A percentile compares a stretch with the other conserved stretches of the same genome.
phyloP scores from a whole-genome alignment of 495 filamentous ascomycete genomes.

The Rhizodiscina lignyota region DNA sequence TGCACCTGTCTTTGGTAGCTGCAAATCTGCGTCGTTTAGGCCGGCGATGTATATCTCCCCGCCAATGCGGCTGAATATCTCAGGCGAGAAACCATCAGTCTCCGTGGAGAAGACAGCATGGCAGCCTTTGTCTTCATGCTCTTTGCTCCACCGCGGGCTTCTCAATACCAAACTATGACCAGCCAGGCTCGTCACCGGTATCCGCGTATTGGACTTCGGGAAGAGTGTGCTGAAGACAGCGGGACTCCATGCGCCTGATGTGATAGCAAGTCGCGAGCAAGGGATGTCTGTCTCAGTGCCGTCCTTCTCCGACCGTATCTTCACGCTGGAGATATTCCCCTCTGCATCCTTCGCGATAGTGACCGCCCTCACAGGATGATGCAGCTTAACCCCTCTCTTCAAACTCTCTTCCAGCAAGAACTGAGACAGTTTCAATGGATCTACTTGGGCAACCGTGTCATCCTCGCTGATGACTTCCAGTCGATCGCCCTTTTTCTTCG shows the following conservation, averaged over 20 bases:
- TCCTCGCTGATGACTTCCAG: slow-evolving; percentile 48
- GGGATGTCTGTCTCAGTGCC: slow-evolving; percentile 36
- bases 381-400: slow-evolving; percentile 44
- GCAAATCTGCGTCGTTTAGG: slow-evolving; percentile 47
- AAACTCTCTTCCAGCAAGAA: slow-evolving; percentile 44
- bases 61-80: slow-evolving; percentile 50
- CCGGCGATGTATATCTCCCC: slow-evolving; percentile 62
- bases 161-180: slow-evolving; percentile 55
- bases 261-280: slow-evolving; percentile 42
- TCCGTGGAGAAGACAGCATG: slow-evolving; percentile 56
- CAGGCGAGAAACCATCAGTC: slow-evolving; percentile 43
- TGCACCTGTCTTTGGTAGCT: no score
- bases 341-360: slow-evolving; percentile 31
- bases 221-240: slow-evolving; percentile 47
- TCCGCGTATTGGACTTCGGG: slow-evolving; percentile 26
- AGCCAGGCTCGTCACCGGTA: slow-evolving; percentile 46
- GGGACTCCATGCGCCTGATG: slow-evolving; percentile 55
- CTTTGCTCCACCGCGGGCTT: slow-evolving; percentile 38
- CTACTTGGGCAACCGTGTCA: slow-evolving; percentile 48
- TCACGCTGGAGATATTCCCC: slow-evolving; percentile 29
- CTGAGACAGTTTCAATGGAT: slow-evolving; percentile 43
- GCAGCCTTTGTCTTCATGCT: slow-evolving; percentile 26
- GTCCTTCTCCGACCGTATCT: slow-evolving; percentile 26
- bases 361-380: slow-evolving; percentile 43
- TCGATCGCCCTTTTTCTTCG: slow-evolving; percentile 27